phyloP scores from a whole-genome alignment of 2,329 filamentous ascomycete species.

The Hypoxylon sp. region DNA sequence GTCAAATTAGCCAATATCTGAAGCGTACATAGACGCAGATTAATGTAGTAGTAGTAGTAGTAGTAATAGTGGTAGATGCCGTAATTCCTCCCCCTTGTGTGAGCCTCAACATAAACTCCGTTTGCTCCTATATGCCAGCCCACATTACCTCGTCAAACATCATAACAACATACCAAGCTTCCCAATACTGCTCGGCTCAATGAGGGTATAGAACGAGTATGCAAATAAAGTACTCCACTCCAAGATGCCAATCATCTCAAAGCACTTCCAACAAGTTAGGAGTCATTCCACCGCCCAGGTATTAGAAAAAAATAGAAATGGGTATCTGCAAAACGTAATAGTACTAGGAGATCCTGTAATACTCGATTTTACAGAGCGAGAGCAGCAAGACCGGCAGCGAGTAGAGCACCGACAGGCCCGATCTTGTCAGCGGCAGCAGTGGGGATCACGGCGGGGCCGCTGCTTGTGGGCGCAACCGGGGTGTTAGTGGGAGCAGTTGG shows the following conservation, averaged over 20 bases:
- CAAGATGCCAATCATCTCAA: conserved; percentile 39
- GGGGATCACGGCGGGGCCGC: conserved; percentile 51
- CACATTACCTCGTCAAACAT: conserved; percentile 46
- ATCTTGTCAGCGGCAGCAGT: conserved; percentile 58
- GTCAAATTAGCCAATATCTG: conserved; percentile 42
- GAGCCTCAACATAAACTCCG: conserved; percentile 42
- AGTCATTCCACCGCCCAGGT: conserved; percentile 16
- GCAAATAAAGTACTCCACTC: conserved; percentile 36
- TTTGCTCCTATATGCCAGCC: conserved; percentile 28
- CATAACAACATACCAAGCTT: conserved; percentile 42
- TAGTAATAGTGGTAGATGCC: conserved; percentile 7
- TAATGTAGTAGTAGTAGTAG: conserved; percentile 32
- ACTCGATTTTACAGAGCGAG: conserved; percentile 55
- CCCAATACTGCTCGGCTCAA: conserved; percentile 42
- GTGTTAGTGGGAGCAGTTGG: conserved; percentile 48
- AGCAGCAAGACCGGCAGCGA: conserved; percentile 58
- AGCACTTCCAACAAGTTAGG: conserved; percentile 25
- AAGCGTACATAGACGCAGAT: conserved; percentile 40
- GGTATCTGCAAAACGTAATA: conserved; percentile 43
- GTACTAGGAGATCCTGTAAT: conserved; percentile 24
- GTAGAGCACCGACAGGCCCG: conserved; percentile 56
- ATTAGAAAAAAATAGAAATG: conserved; percentile 29
- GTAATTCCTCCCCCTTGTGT: conserved; percentile 13
- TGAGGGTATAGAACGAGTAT: conserved; percentile 49
- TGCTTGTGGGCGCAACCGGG: conserved; percentile 49